Percentiles rank a stretch among this genome's conserved stretches.
Conservation (phyloP, 495 filamentous ascomycete genomes). For the Penicillium angulare region DNA sequence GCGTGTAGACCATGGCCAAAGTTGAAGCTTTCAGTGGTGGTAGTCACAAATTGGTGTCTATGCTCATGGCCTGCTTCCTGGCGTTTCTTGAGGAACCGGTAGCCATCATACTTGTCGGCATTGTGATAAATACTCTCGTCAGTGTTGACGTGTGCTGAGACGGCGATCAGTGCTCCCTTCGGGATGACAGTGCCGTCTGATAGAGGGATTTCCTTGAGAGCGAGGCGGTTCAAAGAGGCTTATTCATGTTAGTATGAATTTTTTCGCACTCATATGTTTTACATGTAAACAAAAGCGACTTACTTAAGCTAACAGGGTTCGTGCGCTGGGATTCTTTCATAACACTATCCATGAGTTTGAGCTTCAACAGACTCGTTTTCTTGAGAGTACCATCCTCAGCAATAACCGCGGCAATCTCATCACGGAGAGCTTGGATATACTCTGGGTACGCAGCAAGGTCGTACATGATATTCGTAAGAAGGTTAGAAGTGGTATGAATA, state of each 20-base stretch:
- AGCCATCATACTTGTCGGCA: conserved; percentile 44
- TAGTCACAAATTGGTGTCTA: conserved; percentile 43
- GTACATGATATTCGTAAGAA: conserved; percentile 40
- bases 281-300: conserved; percentile 12
- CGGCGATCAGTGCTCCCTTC: conserved; percentile 31
- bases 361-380: conserved; percentile 47
- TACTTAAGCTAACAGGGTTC: conserved; percentile 35
- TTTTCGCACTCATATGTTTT: no score
- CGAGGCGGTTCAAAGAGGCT: conserved; percentile 46
- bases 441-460: conserved; percentile 40
- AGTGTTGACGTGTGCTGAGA: conserved; percentile 32
- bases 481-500: conserved; percentile 45
- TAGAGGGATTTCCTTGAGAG: conserved; percentile 28
- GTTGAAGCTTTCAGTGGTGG: conserved; percentile 38
- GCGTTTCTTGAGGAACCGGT: conserved; percentile 46
- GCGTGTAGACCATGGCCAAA: conserved; percentile 55
- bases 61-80: conserved; percentile 43
- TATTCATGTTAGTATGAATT: no score
- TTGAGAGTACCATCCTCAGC: conserved; percentile 40
- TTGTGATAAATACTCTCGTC: conserved; percentile 44
- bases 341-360: conserved; percentile 49
- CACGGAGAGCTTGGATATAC: conserved; percentile 32
- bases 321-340: conserved; percentile 39
- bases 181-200: conserved; percentile 35
- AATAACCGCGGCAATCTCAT: conserved; percentile 37